Evolutionary conservation across 345 rosid species (phyloP).

Genomic region (Eutrema yunnanense): DNA sequence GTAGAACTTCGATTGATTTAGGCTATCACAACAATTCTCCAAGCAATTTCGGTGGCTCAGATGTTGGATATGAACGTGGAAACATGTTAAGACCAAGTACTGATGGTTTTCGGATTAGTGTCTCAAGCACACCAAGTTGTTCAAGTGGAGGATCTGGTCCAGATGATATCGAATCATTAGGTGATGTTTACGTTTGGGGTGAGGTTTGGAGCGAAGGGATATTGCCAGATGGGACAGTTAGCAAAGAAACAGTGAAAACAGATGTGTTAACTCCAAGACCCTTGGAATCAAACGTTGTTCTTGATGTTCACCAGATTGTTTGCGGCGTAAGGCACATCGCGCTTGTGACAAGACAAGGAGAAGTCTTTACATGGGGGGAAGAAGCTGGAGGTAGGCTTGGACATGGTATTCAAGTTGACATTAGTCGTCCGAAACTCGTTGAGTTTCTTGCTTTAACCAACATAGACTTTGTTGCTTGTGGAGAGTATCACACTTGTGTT

Average conservation of each 20-base stretch:
- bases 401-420: conserved; percentile 68
- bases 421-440: conserved; percentile 69
- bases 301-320: conserved; percentile 94
- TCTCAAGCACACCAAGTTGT: conserved; percentile 95
- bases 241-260: conserved; percentile 36
- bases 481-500: conserved; percentile 85
- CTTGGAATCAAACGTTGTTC: conserved; percentile 85
- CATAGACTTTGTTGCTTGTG: conserved; percentile 74
- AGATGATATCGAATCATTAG: conserved; percentile 95
- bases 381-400: conserved; percentile 96
- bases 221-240: conserved; percentile 47
- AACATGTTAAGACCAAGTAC: conserved; percentile 82
- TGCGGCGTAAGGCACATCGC: conserved; percentile 76
- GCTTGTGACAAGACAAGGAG: conserved; percentile 94
- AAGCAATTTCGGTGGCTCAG: conserved; percentile 46
- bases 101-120: conserved; percentile 92
- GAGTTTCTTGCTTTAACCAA: conserved; percentile 76
- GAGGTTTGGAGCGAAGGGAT: conserved; percentile 80
- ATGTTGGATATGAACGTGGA: conserved; percentile 79
- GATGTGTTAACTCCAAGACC: conserved; percentile 78
- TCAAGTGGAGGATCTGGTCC: conserved; percentile 96
- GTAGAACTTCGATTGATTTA: conserved; percentile 58
- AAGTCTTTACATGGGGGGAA: conserved; percentile 97
- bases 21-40: conserved; percentile 34
- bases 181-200: conserved; percentile 96